phyloP scores from a whole-genome alignment of 768 basidiomycete species.

The Auricularia sp. region DNA sequence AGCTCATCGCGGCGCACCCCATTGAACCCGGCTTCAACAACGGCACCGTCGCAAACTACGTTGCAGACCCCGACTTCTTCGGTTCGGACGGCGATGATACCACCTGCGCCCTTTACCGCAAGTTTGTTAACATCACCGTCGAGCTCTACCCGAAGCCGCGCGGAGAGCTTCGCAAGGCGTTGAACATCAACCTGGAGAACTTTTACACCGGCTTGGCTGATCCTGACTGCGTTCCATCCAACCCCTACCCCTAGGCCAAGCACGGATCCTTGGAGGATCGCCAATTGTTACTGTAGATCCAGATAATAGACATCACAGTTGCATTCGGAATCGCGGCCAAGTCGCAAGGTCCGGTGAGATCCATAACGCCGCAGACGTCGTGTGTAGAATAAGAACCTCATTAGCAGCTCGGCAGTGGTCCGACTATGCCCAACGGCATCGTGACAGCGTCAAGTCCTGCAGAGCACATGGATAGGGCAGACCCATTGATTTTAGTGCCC shows the following conservation, averaged over 20 bases:
- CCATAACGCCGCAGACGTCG: too few species aligned
- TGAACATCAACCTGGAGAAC: constrained; percentile 5
- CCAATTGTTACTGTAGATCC: too few species aligned
- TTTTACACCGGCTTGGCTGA: background rate
- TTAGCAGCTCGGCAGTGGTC: too few species aligned
- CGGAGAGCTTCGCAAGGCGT: background rate
- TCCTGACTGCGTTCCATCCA: background rate
- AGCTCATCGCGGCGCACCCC: background rate
- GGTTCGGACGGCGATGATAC: background rate
- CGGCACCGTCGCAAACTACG: background rate
- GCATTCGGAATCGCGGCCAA: too few species aligned
- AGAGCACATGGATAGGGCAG: too few species aligned
- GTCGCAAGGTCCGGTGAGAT: too few species aligned
- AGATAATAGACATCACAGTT: too few species aligned
- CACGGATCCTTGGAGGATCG: background rate
- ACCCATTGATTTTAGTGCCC: too few species aligned
- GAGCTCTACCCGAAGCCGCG: constrained; percentile 7
- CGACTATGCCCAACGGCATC: too few species aligned
- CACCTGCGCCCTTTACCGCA: background rate
- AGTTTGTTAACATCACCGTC: constrained; percentile 2
- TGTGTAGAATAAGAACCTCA: too few species aligned
- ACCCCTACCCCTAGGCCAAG: background rate
- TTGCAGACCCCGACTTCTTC: background rate
- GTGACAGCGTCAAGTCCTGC: too few species aligned
- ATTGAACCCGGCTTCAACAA: constrained; percentile 3